Evolutionary conservation across 116 monocot species (phyloP), one percentile per base, ranked within the genome.

Genomic region (Cymodocea nodosa): DNA sequence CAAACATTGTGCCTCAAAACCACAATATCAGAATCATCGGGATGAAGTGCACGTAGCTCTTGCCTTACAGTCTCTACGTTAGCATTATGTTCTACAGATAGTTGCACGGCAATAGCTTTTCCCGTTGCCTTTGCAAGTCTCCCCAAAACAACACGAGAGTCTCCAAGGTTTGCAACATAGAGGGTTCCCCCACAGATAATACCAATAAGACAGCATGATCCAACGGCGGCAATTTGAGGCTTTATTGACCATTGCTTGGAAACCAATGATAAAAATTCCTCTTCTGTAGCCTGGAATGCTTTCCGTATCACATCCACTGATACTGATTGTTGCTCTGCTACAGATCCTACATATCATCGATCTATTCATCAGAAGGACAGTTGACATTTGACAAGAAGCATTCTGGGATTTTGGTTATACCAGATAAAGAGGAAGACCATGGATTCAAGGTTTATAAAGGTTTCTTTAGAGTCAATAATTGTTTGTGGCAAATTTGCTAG

Each of bases 1-100:
- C 86, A 86, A 68, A 86, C 86, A 73, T 86, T 82, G 70, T 86
- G 86, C 48, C 79, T 86, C 17, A 86, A 44, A 66, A 79, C 82
- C 44, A 86, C 86, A 70, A 86, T 86, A 9, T 82, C 79, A 11
- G 86, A 64, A 77, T 86, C 86, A 66, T 86, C 82, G 1, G 86
- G 86, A 68, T 86, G 86, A 69, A 80, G 50, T 22, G 79, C 50
- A 9, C 68, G 72, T 44, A 86, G 58, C 50, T 86, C 86, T 66
- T 79, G 79, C 48, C 86, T 86, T 17, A 86, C 77, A 20, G 82
- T 79, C 55, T 82, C 82, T 30, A 80, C 49, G 23, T 64, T 39
- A 30, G 79, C 86, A 82, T 86, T 86, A 62, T 86, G 86, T 61
- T 86, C 86, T 15, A 71, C 66, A 17, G 86, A 86, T 66, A 86